Evolutionary conservation across 1,284 basidiomycete species (phyloP).

Genomic region (Peniophora sp.): DNA sequence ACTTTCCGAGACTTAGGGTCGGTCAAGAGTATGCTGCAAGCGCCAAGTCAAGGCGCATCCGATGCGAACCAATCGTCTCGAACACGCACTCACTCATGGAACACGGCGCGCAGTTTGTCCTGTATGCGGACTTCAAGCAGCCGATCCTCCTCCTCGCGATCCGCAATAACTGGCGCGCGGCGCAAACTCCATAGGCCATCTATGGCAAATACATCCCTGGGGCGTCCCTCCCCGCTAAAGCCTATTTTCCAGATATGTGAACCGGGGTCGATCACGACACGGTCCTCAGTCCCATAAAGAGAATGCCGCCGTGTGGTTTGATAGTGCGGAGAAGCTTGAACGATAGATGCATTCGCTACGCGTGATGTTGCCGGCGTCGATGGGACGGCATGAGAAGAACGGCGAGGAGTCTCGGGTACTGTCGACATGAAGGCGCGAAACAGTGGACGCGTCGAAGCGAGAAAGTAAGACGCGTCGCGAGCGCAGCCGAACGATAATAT

Average conservation of each 20-base stretch:
- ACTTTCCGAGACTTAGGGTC: conserved; percentile 93
- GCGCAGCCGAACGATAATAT: neutral
- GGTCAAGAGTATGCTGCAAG: conserved; percentile 72
- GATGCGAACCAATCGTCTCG: conserved; percentile 1
- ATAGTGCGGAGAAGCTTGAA: conserved; percentile 72
- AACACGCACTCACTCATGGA: conserved; percentile 64
- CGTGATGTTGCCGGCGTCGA: conserved; percentile 42
- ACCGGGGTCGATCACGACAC: conserved; percentile 79
- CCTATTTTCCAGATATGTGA: conserved; percentile 84
- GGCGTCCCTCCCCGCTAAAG: conserved; percentile 82
- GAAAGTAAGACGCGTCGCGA: neutral
- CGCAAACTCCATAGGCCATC: conserved; percentile 54
- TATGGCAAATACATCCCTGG: conserved; percentile 67
- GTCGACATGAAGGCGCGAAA: conserved; percentile 23
- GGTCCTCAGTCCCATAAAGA: conserved; percentile 81
- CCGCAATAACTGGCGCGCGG: conserved; percentile 43
- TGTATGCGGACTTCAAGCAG: conserved; percentile 65
- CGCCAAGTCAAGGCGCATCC: conserved; percentile 14
- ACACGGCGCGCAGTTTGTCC: conserved; percentile 65
- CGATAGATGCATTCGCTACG: conserved; percentile 33
- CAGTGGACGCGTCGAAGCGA: neutral
- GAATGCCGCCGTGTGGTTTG: conserved; percentile 69
- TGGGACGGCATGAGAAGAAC: conserved; percentile 14
- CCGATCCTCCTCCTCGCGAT: conserved; percentile 64
- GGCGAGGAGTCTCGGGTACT: conserved; percentile 38